phyloP scores from a whole-genome alignment of 352 stramenopile species.

The Elongisporangium anandrum region DNA sequence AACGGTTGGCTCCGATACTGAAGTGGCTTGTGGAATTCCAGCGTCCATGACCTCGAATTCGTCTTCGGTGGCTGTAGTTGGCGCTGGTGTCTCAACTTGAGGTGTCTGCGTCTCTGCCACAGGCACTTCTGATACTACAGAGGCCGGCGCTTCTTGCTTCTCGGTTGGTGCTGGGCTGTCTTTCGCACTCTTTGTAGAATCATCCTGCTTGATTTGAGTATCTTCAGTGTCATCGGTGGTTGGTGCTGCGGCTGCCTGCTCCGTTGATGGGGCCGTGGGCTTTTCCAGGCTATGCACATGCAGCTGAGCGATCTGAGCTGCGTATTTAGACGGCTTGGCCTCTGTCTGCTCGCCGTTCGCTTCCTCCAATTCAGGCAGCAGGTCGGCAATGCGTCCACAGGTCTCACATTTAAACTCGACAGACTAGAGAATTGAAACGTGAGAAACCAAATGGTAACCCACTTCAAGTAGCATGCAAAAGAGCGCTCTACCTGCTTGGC shows the following conservation, averaged over 20 bases:
- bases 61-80: not conserved
- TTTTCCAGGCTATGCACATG: conserved; percentile 74
- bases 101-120: not conserved
- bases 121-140: conserved; percentile 1
- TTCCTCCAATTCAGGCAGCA: conserved; percentile 57
- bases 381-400: conserved; percentile 57
- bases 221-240: not conserved
- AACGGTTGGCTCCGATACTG: conserved; percentile 18
- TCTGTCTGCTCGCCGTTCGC: conserved; percentile 13
- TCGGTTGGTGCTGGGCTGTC: conserved; percentile 5
- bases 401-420: conserved; percentile 74
- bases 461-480: not conserved
- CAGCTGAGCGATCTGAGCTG: conserved; percentile 73
- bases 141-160: conserved; percentile 6
- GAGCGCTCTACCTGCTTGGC: conserved; percentile 45
- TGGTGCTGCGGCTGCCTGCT: not conserved
- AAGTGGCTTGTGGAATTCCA: not conserved
- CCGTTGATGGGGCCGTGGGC: not conserved
- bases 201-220: not conserved
- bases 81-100: not conserved
- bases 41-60: not conserved
- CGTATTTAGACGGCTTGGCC: conserved; percentile 63
- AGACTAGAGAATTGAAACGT: conserved; percentile 32
- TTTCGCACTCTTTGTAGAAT: conserved; percentile 2
- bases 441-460: conserved; percentile 2